Base-by-base conservation (phyloP, 2,329 filamentous ascomycete species). In the Aureobasidium sp. region DNA sequence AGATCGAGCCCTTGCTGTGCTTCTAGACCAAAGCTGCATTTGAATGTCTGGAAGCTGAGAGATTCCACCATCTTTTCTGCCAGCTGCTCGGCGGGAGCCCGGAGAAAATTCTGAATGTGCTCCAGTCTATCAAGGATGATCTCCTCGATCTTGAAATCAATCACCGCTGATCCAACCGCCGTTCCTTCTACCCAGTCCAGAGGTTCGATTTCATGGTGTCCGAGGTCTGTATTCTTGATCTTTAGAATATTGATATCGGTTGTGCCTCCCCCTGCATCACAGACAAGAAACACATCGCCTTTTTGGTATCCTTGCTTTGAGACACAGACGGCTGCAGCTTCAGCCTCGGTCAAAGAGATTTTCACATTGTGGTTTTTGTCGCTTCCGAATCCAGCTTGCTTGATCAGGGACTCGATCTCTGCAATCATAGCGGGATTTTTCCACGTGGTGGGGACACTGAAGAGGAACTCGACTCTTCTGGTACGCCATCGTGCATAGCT, bases 301-400 rank as follows among this genome's bases (percentile, higher is more conserved):
- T 69, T 78, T 74, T 25, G 16, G 20, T 63, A 63, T 25, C 29
- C 16, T n/a, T 63, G 45, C 27, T 72, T 75, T 0, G 81, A 80
- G 0, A 81, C 80, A 71, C 85, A 81, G 1, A 87, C 83, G 31
- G 84, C 85, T 3, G 85, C 84, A 7, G 85, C 85, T 69, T 87
- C 85, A 0, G 85, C 84, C 72, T 87, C 84, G 0, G 85, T 87
- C 20, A 87, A 73, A 0, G 82, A 82, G 58, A 86, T 82, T 0
- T 67, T 73, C 5, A 79, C 77, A 3, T 67, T 73, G 70, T 86
- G 83, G 9, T 18, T 23, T 38, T 29, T 33, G 7, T 38, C 9
- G 31, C n/a, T 62, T 9, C 43, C 20, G 43, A 56, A 36, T 50
- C 68, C 42, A 31, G 60, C 43, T 65, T 63, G 20, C 42, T 33